Evolutionary conservation across 331 rosid genomes (phyloP), one percentile per base, ranked within the genome.

Genomic region (Malus hybrid): DNA sequence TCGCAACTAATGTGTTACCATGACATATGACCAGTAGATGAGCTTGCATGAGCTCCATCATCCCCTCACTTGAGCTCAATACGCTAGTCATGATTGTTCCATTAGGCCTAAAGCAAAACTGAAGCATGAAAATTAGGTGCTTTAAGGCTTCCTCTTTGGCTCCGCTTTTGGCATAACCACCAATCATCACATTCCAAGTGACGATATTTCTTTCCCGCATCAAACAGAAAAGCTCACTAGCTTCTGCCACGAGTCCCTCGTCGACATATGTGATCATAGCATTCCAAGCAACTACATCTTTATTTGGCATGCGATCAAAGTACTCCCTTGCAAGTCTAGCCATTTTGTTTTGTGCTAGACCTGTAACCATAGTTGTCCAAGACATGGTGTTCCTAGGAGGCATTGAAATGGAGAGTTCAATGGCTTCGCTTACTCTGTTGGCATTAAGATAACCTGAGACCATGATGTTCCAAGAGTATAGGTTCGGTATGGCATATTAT

Each of bases 401-500:
- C 91, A 84, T 84, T 6, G 57, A 65, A 73, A 69, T 75, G 65
- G 82, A 84, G 65, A 84, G 78, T 42, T 69, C 36, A 18, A 87
- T 77, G 65, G 88, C 90, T 79, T 87, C 80, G 60, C 72, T 61
- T 75, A 75, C 74, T 64, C 83, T 82, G 9, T 82, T 80, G 33
- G 63, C 79, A 67, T 67, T 55, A 1, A 84, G 42, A 69, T 81
- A 82, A 82, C 87, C 86, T 4, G 85, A 84, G 56, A 84, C 70
- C 73, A 87, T 87, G 85, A 84, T 75, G 80, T 80, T 87, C 87
- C 88, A 84, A 72, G 87, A 72, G 46, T 77, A 74, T 44, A 84
- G 33, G 76, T 80, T 87, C 77, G 64, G 34, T 75, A 54, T 29
- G 85, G 85, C 88, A 84, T 82, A 67, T 78, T 77, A 63, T 50